Percentiles rank a stretch among this genome's conserved stretches.
phyloP scores from a whole-genome alignment of 768 basidiomycete species.

The Boletus rex-veris region DNA sequence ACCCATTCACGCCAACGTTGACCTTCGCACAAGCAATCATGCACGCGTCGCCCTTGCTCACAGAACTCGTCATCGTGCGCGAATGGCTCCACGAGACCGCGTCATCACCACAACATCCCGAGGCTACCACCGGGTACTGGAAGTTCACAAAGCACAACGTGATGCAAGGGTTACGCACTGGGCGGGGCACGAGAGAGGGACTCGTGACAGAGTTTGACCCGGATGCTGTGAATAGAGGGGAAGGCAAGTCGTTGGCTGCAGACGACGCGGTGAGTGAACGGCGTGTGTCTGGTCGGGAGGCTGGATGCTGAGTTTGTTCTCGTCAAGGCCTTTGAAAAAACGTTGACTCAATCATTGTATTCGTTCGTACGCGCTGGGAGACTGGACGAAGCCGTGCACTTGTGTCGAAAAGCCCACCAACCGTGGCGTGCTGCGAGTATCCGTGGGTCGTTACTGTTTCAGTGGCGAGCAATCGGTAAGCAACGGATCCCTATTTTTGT shows the following conservation, averaged over 20 bases:
- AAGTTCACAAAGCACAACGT: constrained; percentile 75
- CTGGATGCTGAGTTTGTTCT: not conserved
- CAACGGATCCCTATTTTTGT: not conserved
- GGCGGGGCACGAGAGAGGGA: constrained; percentile 41
- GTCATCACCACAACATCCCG: constrained; percentile 54
- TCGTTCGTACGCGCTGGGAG: constrained; percentile 81
- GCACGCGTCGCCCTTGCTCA: constrained; percentile 59
- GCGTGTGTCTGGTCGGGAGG: not conserved
- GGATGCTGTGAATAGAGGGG: constrained; percentile 65
- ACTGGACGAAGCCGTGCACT: constrained; percentile 77
- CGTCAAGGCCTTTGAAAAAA: constrained; percentile 73
- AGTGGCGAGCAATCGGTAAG: constrained; percentile 71
- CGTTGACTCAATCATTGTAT: constrained; percentile 73
- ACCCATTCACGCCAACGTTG: constrained; percentile 80
- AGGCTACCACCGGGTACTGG: constrained; percentile 80
- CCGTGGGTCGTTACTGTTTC: constrained; percentile 75
- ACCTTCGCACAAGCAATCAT: constrained; percentile 74
- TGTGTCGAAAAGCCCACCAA: constrained; percentile 79
- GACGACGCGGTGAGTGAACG: constrained; percentile 68
- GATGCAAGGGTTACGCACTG: constrained; percentile 60
- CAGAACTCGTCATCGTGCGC: constrained; percentile 77
- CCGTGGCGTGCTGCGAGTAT: constrained; percentile 92
- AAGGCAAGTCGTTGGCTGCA: constrained; percentile 56
- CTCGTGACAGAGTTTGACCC: constrained; percentile 75
- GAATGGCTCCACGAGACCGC: constrained; percentile 87